Percentiles rank a stretch among this genome's conserved stretches.
phyloP scores from a whole-genome alignment of 2,329 filamentous ascomycete species.

The Parafenestella ontariensis region DNA sequence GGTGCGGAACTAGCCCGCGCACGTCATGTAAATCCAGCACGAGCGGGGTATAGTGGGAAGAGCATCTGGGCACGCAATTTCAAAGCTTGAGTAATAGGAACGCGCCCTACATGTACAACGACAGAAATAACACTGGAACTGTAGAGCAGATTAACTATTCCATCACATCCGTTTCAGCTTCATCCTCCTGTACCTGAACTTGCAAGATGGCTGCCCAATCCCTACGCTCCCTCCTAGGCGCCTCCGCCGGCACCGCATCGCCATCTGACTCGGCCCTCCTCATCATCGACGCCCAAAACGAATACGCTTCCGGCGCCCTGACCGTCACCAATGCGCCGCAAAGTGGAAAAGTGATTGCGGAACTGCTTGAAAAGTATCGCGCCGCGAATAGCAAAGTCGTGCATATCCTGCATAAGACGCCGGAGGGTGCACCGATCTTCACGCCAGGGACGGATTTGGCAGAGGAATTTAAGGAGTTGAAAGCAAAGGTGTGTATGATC shows the following conservation, averaged over 20 bases:
- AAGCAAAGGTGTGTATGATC: slow-evolving; percentile 45
- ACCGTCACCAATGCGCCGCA: slow-evolving; percentile 61
- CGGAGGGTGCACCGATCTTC: slow-evolving; percentile 70
- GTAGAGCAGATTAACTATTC: too few species aligned
- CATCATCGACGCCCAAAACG: slow-evolving; percentile 76
- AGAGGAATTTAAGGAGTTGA: slow-evolving; percentile 67
- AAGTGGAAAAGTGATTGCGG: slow-evolving; percentile 64
- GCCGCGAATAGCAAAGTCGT: slow-evolving; percentile 61
- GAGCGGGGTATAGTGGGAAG: not conserved
- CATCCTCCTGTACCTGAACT: too few species aligned
- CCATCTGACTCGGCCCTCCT: slow-evolving; percentile 66
- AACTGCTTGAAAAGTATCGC: slow-evolving; percentile 68
- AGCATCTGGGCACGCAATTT: not conserved
- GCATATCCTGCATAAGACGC: slow-evolving; percentile 67
- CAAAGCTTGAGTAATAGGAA: not conserved
- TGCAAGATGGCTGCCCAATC: slow-evolving; percentile 15
- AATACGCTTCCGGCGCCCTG: slow-evolving; percentile 67
- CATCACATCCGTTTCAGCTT: too few species aligned
- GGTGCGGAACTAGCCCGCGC: not conserved
- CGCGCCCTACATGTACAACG: not conserved
- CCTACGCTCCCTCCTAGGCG: slow-evolving; percentile 63
- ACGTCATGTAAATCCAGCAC: not conserved
- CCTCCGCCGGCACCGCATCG: slow-evolving; percentile 63
- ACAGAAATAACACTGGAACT: not conserved
- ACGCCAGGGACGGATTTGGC: slow-evolving; percentile 67